A percentile compares a stretch with the other conserved stretches of the same genome.
Conservation (phyloP, 495 filamentous ascomycete genomes). For the Penicillium desertorum region DNA sequence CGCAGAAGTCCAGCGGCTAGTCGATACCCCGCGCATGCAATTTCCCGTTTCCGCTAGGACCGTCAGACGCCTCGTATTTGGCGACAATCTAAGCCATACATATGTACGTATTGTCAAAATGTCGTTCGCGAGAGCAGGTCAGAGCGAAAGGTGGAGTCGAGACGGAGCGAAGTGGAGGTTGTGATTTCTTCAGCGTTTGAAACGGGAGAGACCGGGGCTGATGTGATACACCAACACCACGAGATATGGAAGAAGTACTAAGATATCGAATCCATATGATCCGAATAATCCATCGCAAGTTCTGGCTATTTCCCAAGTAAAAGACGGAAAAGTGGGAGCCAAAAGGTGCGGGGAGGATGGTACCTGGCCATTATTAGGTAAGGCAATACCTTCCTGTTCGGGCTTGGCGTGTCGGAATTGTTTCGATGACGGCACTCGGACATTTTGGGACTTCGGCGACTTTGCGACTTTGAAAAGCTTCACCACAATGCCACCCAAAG, state of each 20-base stretch:
- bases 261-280: not conserved
- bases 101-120: not conserved
- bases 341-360: conserved; percentile 11
- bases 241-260: not conserved
- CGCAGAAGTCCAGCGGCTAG: not conserved
- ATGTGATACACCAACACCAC: conserved; percentile 2
- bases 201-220: conserved; percentile 15
- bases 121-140: not conserved
- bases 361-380: conserved; percentile 12
- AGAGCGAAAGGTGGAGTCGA: conserved; percentile 10
- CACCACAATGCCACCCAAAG: conserved; percentile 38
- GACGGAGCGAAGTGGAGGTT: conserved; percentile 12
- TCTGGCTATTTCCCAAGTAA: not conserved
- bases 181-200: conserved; percentile 3
- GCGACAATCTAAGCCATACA: conserved; percentile 9
- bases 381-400: conserved; percentile 12
- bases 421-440: conserved; percentile 14
- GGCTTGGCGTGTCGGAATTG: conserved; percentile 7
- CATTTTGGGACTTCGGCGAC: not conserved
- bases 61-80: conserved; percentile 1
- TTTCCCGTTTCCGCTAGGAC: conserved; percentile 7
- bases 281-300: not conserved
- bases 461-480: not conserved
- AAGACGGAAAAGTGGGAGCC: not conserved
- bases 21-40: conserved; percentile 13